Conservation (phyloP, 78 protist genomes). For the Diacronema lutheri region DNA sequence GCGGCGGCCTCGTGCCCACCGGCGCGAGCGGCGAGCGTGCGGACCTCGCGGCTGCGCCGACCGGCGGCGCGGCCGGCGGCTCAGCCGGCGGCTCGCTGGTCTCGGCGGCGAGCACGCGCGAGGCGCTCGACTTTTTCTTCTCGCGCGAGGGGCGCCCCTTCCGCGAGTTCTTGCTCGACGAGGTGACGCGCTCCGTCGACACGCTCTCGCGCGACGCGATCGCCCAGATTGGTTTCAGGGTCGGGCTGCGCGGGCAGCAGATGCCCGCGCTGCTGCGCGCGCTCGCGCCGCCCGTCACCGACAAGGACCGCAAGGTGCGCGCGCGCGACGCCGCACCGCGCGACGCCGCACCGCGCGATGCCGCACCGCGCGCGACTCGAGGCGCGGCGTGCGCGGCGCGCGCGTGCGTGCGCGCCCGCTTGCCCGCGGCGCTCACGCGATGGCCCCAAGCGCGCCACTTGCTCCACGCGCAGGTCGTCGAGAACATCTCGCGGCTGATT, state of each 20-base stretch:
- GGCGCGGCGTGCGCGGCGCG: too few species aligned
- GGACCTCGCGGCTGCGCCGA: background rate
- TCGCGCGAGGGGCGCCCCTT: background rate
- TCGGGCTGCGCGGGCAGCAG: background rate
- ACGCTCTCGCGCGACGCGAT: conserved; percentile 18
- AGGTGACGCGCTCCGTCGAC: background rate
- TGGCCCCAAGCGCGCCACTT: too few species aligned
- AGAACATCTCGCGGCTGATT: background rate
- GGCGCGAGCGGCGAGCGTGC: background rate
- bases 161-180: conserved; percentile 22
- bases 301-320: background rate
- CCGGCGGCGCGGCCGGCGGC: background rate
- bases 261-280: background rate
- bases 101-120: background rate
- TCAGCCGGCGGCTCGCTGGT: background rate
- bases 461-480: too few species aligned
- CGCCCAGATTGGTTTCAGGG: background rate
- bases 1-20: too few species aligned
- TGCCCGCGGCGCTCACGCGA: too few species aligned
- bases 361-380: too few species aligned
- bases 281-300: conserved; percentile 5
- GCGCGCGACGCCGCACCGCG: too few species aligned
- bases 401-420: too few species aligned
- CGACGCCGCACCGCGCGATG: too few species aligned
- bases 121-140: conserved; percentile 30